Evolutionary conservation across 768 basidiomycete species (phyloP), one percentile per base, ranked within the genome.

Genomic region (Candolleomyces efflorescens): DNA sequence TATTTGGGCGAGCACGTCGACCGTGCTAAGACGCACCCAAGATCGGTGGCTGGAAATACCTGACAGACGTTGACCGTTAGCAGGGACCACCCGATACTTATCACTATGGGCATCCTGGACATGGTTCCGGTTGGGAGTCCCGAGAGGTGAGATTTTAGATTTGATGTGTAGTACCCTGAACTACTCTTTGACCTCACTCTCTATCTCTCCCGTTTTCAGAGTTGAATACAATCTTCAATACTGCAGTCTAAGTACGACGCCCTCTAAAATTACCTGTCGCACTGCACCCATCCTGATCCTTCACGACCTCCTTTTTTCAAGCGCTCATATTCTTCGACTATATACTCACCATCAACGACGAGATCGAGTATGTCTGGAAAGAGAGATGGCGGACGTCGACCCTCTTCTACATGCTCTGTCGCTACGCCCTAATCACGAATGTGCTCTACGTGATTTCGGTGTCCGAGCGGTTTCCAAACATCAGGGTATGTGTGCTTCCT

Each of bases 321-420:
- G 56, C 56, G 11, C 26, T 57, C 11, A 10, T 57, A 7, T 39
- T 37, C 39, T 57, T 41, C 41, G 56, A 57, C 49, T 57, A 57
- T 24, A 4, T 27, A 1, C 56, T 57, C 26, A 57, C 56, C 7
- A 37, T 57, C 3, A 10, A 20, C 18, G 48, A 50, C 24, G 56
- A 57, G 22, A 51, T 52, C 48, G 45, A 50, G 41, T 57, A 57
- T 38, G 51, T 57, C 39, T 57, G 56, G 56, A 26, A 43, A 37
- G 23, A 38, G 39, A 57, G 26, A 37, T 57, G 56, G 56, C 20
- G 49, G 23, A 17, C 51, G 3, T 50, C 48, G n/a, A 57, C 56
- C 6, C 5, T 57, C 15, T 45, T 57, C 17, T 57, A 57, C 39
- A 43, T 57, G 37, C 51, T 57, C 26, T 57, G 56, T 24, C 56